Evolutionary conservation across 306 rosid species (phyloP), one percentile per base, ranked within the genome.

Genomic region (Potentilla sterilis): DNA sequence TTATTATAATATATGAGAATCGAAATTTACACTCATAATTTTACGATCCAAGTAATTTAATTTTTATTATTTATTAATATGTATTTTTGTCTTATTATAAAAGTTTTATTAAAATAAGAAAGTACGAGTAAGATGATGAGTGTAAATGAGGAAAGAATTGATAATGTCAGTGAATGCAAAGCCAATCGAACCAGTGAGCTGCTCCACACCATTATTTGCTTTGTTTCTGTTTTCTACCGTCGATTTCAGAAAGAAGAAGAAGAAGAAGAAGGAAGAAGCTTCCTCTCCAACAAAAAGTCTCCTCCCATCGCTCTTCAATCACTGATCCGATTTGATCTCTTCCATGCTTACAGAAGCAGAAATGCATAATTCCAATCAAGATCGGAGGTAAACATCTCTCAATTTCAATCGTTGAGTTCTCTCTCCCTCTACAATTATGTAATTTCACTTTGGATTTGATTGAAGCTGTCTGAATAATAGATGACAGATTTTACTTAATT

Each of bases 311-410:
- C 44, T 58, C 55, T 43, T 19, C 37, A 14, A 15, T 74, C 62
- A 9, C 77, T 38, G 65, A 66, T n/a, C 74, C 54, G 75, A 22
- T 58, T 58, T 21, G 81, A 69, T 75, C 79, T 58, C 63, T 46
- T 48, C 16, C 34, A 9, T 83, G 54, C 67, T 42, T 48, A 63
- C 71, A 77, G 82, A 69, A 72, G 77, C 85, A 28, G 68, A 59
- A 78, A 82, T 88, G 93, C 82, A 77, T n/a, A 87, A 71, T 75
- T 69, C 89, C 52, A 81, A 72, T 83, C 86, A 76, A 82, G 89
- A 93, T 89, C 92, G 77, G 85, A 85, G 88, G 97, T 91, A 37
- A 37, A 37, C 4, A 37, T 37, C 40, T 37, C 40, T 37, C 40
- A 3, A 22, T 70, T 75, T 73, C 1, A 28, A n/a, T 28, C 77